Evolutionary conservation across 345 rosid species (phyloP), one percentile per base, ranked within the genome.

Genomic region (Citrus unshiu): DNA sequence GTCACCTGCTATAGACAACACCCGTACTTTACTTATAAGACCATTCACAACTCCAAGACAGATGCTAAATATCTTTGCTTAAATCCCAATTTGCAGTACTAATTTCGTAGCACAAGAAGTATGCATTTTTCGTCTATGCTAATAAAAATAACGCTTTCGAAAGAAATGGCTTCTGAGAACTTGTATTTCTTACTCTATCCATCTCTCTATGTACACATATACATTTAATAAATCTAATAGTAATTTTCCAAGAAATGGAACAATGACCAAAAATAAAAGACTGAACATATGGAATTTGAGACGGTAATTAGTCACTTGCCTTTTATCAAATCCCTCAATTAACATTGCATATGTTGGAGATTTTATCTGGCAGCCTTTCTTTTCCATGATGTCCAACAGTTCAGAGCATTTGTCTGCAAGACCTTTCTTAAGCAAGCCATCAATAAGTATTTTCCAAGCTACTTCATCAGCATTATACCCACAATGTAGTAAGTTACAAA

Each of bases 391-490:
- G 46, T 73, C 69, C 51, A 92, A 83, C 79, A 93, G 85, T 80
- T 93, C 95, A 76, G 86, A 85, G 81, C 91, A 92, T 68, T 85
- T 81, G 76, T 87, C 90, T 37, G 73, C 79, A 79, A 81, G 83
- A 64, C 94, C 95, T 60, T 82, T 83, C 83, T 88, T 90, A 56
- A 91, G 92, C 4, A 93, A 84, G 56, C 98, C 98, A 75, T 95
- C 98, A 62, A 93, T 73, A 75, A 95, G 86, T 69, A 95, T 86
- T 73, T 90, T 91, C 98, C 98, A 95, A 79, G 93, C 95, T 72
- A 95, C 74, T 82, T 95, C 98, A 80, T 95, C 98, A 74, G 78
- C 57, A 77, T 90, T 86, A 83, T 93, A 93, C 67, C 90, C 91
- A 79, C 88, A 88, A 59, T 9, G 75, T 79, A 95, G 90, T 83